Conservation (phyloP, 2,329 filamentous ascomycete species). For the Fusarium anthophilum region DNA sequence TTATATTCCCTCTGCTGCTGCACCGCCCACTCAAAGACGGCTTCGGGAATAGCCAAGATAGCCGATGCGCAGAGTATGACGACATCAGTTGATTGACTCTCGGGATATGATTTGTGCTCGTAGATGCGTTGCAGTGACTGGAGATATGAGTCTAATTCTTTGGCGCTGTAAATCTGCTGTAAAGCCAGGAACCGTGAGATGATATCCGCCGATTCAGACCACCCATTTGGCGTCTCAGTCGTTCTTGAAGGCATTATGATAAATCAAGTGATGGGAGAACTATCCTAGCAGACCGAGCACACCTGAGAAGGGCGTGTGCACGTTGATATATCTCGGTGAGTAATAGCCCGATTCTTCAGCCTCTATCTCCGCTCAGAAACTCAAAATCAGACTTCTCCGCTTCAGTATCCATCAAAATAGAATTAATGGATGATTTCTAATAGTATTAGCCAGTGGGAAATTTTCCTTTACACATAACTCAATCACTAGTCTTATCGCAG, state of each 20-base stretch:
- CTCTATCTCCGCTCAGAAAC: neutral
- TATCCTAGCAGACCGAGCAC: neutral
- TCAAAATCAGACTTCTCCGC: neutral
- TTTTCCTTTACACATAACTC: slow-evolving; percentile 4
- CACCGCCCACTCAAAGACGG: slow-evolving; percentile 4
- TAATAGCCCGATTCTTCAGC: neutral
- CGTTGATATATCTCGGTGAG: neutral
- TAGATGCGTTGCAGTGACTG: accelerated
- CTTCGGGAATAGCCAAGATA: slow-evolving; percentile 1
- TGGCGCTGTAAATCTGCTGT: slow-evolving; percentile 15
- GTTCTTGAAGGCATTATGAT: neutral
- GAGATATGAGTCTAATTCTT: neutral
- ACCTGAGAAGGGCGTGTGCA: neutral
- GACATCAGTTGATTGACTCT: neutral
- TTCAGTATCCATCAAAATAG: accelerated
- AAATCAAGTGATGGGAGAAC: accelerated
- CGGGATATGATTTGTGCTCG: accelerated
- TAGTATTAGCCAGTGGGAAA: neutral
- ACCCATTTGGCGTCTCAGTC: accelerated
- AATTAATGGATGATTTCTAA: neutral
- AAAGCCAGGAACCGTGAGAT: slow-evolving; percentile 4
- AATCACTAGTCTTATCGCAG: neutral
- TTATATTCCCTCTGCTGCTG: accelerated
- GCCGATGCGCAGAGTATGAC: slow-evolving; percentile 11
- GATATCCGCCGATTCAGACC: neutral